phyloP scores from a whole-genome alignment of 805 yeast genomes.

The Phaffomyces opuntiae region DNA sequence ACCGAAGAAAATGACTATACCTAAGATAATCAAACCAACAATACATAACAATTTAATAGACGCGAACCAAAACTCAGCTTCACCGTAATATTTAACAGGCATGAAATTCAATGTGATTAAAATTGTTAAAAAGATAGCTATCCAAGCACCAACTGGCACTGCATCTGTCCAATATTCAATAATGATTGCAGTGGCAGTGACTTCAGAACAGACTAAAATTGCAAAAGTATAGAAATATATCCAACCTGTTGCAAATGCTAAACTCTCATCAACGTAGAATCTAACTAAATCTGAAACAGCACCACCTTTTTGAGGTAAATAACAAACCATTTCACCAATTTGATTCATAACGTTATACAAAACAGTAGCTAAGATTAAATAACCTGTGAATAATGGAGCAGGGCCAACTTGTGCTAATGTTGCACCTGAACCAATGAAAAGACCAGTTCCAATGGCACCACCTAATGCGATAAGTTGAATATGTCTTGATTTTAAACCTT shows the following conservation, averaged over 20 bases:
- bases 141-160: slow-evolving; percentile 58
- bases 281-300: slow-evolving; percentile 53
- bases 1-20: slow-evolving; percentile 55
- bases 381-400: slow-evolving; percentile 55
- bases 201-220: slow-evolving; percentile 33
- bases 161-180: slow-evolving; percentile 49
- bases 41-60: slow-evolving; percentile 55
- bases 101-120: slow-evolving; percentile 42
- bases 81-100: slow-evolving; percentile 57
- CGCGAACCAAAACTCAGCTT: slow-evolving; percentile 55
- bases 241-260: slow-evolving; percentile 25
- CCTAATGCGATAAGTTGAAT: slow-evolving; percentile 79
- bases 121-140: slow-evolving; percentile 44
- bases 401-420: slow-evolving; percentile 66
- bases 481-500: slow-evolving; percentile 50
- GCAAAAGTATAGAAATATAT: slow-evolving; percentile 22
- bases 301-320: slow-evolving; percentile 54
- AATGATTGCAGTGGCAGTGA: slow-evolving; percentile 52
- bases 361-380: slow-evolving; percentile 53
- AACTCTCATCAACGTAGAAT: slow-evolving; percentile 36
- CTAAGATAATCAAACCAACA: slow-evolving; percentile 51
- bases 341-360: slow-evolving; percentile 60
- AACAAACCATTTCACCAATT: slow-evolving; percentile 64
- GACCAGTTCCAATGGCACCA: slow-evolving; percentile 80
- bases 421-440: slow-evolving; percentile 67